Conservation (phyloP, 169 alveolate species). For the Perkinsus olseni region DNA sequence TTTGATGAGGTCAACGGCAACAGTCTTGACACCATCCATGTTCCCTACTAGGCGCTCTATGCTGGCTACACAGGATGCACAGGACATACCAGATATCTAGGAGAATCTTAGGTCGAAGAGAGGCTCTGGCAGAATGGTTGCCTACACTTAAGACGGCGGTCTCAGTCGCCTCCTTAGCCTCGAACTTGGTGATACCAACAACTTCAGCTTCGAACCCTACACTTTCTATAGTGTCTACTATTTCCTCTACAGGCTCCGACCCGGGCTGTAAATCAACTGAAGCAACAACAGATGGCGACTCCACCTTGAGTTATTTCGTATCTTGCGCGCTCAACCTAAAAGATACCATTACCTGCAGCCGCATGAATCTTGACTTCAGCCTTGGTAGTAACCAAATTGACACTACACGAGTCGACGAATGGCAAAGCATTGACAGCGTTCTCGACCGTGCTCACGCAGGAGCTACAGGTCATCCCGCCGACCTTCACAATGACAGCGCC, state of each 20-base stretch:
- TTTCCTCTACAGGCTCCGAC: neutral
- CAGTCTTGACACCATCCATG: slow-evolving; percentile 2
- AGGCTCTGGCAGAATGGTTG: too few species aligned
- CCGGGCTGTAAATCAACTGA: neutral
- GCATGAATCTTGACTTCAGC: neutral
- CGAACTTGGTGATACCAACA: neutral
- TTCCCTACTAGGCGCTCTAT: neutral
- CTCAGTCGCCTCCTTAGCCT: neutral
- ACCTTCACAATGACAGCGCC: neutral
- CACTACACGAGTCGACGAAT: neutral
- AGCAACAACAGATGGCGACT: too few species aligned
- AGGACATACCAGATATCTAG: slow-evolving; percentile 6
- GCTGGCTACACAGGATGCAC: neutral
- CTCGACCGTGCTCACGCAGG: slow-evolving; percentile 7
- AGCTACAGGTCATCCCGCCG: slow-evolving; percentile 13
- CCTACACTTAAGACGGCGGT: neutral
- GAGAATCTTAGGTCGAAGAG: neutral
- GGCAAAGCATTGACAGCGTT: neutral
- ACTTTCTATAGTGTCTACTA: neutral
- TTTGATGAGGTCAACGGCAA: neutral
- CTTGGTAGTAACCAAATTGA: neutral
- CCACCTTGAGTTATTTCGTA: neutral
- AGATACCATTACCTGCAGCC: neutral
- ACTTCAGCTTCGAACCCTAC: slow-evolving; percentile 13
- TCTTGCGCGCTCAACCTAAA: neutral